These are phyloP conservation scores for Clitoria ternatea DNA, from an alignment of 306 rosid genomes.

Conservation along the genomic window DNA sequence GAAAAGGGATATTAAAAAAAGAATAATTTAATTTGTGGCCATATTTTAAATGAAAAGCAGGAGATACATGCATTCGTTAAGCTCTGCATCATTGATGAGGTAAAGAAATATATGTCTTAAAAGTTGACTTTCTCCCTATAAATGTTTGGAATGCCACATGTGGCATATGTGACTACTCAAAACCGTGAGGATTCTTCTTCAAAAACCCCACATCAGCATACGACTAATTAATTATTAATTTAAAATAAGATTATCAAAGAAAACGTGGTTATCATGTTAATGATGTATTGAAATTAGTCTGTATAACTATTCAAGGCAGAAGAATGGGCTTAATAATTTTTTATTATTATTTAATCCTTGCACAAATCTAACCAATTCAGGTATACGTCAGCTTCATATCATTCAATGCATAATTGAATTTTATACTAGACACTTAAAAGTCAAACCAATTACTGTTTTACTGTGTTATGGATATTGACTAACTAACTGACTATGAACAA, in stretches of 20 bases:
- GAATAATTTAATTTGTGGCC: neutral
- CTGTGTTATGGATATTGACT: neutral
- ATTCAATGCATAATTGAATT: neutral
- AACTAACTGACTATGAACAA: neutral
- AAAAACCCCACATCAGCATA: neutral
- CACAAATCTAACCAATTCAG: constrained; percentile 10
- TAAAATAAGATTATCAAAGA: too few species aligned
- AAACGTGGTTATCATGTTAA: too few species aligned
- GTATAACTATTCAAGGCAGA: neutral
- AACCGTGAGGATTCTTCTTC: neutral
- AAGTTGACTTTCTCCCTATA: neutral
- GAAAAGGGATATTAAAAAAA: neutral
- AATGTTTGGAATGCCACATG: neutral
- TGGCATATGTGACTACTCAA: constrained; percentile 5
- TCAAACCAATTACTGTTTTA: neutral
- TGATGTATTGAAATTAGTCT: neutral
- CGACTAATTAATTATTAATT: neutral
- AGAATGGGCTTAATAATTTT: neutral
- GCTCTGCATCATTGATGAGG: neutral
- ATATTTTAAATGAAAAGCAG: neutral
- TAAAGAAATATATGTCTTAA: neutral
- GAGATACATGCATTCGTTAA: neutral
- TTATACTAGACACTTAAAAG: neutral
- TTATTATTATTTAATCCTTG: neutral
- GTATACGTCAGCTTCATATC: constrained; percentile 13